phyloP scores from a whole-genome alignment of 441 rosid species.

The Euphorbia celastroides region DNA sequence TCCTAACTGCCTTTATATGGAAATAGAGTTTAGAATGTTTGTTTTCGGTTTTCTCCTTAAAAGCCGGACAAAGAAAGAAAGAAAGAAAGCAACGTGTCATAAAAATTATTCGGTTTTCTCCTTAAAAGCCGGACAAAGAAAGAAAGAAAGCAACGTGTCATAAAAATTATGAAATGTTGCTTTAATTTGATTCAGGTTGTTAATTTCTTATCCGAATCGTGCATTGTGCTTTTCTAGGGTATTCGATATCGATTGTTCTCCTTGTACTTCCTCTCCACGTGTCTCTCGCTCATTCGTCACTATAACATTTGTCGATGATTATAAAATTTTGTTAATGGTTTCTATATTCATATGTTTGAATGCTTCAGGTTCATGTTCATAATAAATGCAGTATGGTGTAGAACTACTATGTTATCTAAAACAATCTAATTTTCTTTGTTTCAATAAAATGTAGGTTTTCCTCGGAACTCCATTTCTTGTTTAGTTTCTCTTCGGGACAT shows the following conservation, averaged over 20 bases:
- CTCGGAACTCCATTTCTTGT: no score
- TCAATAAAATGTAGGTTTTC: no score
- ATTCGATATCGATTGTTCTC: background rate
- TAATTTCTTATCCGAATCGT: background rate
- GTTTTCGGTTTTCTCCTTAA: background rate
- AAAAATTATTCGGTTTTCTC: background rate
- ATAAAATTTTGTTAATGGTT: background rate
- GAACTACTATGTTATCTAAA: no score
- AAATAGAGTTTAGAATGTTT: background rate
- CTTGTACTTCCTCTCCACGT: background rate
- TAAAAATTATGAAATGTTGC: background rate
- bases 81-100: background rate
- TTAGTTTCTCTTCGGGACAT: no score
- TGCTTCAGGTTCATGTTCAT: no score
- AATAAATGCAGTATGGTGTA: no score
- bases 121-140: background rate
- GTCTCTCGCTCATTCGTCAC: constrained; percentile 1
- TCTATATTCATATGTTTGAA: no score
- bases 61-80: background rate
- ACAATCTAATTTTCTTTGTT: no score
- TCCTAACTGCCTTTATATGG: background rate
- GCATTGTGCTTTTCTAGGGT: background rate
- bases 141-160: background rate
- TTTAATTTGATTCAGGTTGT: background rate
- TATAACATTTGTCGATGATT: background rate